These are phyloP conservation scores for Viola odorata DNA, from an alignment of 345 rosid species.

Conservation along the genomic window DNA sequence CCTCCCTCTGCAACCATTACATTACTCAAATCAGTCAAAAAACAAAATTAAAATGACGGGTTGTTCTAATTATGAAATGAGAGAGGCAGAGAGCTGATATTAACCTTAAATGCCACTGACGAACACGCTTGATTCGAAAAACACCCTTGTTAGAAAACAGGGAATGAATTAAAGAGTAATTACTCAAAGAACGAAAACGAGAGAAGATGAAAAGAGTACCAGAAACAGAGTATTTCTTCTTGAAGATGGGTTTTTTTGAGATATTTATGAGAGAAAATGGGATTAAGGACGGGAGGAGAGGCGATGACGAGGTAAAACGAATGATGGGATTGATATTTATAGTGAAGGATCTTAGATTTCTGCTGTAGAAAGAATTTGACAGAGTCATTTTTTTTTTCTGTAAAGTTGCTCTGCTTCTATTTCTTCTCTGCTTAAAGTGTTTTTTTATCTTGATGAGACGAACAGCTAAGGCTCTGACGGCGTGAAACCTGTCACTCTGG, in stretches of 20 bases:
- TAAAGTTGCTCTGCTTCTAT: background rate
- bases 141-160: constrained; percentile 7
- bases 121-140: constrained; percentile 26
- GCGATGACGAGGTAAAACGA: constrained; percentile 21
- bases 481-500: background rate
- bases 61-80: background rate
- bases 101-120: constrained; percentile 43
- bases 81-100: background rate
- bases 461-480: background rate
- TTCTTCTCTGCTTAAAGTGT: background rate
- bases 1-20: constrained; percentile 36
- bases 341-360: constrained; percentile 15
- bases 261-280: background rate
- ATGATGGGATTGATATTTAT: constrained; percentile 43
- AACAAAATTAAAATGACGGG: background rate
- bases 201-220: constrained; percentile 15
- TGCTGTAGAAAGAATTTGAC: constrained; percentile 34
- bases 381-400: constrained; percentile 23
- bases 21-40: background rate
- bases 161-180: too few species aligned
- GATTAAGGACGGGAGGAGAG: background rate
- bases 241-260: constrained; percentile 7
- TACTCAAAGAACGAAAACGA: constrained; percentile 12
- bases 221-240: constrained; percentile 19
- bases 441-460: background rate